phyloP scores from a whole-genome alignment of 768 basidiomycete genomes.

The Dentipellis fragilis region DNA sequence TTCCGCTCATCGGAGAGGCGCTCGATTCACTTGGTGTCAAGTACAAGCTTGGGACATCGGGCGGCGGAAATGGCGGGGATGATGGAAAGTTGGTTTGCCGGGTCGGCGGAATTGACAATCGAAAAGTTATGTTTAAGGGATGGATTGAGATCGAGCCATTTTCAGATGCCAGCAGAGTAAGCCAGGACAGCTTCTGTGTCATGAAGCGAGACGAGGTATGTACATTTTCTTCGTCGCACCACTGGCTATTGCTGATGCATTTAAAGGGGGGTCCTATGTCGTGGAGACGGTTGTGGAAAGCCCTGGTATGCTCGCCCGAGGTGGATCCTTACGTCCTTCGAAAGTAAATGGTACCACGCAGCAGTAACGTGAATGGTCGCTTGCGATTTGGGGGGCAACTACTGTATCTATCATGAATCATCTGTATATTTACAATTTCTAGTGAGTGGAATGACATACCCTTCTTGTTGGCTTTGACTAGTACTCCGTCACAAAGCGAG shows the following conservation, averaged over 20 bases:
- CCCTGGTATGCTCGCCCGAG: conserved; percentile 36
- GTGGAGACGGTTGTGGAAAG: conserved; percentile 72
- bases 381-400: too few relatives aligned
- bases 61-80: conserved; percentile 2
- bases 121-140: conserved; percentile 60
- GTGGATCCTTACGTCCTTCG: conserved; percentile 51
- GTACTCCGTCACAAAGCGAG: too few relatives aligned
- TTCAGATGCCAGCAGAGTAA: conserved; percentile 25
- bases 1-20: conserved; percentile 43
- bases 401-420: too few relatives aligned
- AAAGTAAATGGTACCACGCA: background rate
- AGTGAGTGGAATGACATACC: too few relatives aligned
- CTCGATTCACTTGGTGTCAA: conserved; percentile 40
- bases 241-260: background rate
- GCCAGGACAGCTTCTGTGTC: conserved; percentile 52
- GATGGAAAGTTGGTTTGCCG: conserved; percentile 18
- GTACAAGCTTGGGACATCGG: conserved; percentile 30
- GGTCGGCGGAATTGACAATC: conserved; percentile 59
- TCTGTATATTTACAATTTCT: too few relatives aligned
- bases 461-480: too few relatives aligned
- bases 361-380: too few relatives aligned
- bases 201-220: conserved; percentile 62
- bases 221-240: conserved; percentile 7
- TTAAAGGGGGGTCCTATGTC: conserved; percentile 65
- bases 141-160: conserved; percentile 67